phyloP scores from a whole-genome alignment of 2,329 filamentous ascomycete genomes.

The Talaromyces islandicus region DNA sequence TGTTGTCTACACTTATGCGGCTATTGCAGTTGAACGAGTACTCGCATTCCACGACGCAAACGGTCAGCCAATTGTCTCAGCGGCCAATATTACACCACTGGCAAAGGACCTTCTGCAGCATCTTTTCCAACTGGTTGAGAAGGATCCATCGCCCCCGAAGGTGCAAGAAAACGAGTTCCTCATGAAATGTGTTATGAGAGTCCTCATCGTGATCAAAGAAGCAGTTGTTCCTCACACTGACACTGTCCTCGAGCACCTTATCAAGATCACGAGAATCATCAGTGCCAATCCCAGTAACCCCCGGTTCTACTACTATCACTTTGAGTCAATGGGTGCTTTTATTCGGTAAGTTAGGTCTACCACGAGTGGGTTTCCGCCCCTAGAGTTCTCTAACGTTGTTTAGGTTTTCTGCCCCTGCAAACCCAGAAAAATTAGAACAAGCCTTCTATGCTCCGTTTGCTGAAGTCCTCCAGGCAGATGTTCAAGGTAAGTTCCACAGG shows the following conservation, averaged over 20 bases:
- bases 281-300: constrained; percentile 95
- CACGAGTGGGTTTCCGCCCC: background rate
- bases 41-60: constrained; percentile 74
- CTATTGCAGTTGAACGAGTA: constrained; percentile 91
- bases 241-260: constrained; percentile 72
- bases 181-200: constrained; percentile 98
- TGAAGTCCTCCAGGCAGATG: constrained; percentile 70
- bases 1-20: constrained; percentile 95
- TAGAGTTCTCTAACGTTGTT: constrained; percentile 1
- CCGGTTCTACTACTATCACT: constrained; percentile 97
- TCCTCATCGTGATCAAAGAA: constrained; percentile 88
- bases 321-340: constrained; percentile 86
- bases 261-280: constrained; percentile 86
- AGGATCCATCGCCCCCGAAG: constrained; percentile 77
- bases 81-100: constrained; percentile 70
- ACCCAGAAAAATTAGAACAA: constrained; percentile 69
- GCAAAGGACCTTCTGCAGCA: constrained; percentile 83
- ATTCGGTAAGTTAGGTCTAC: constrained; percentile 52
- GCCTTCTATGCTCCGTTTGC: constrained; percentile 80
- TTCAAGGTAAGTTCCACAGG: constrained; percentile 57
- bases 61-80: constrained; percentile 72
- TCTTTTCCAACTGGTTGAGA: constrained; percentile 85
- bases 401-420: constrained; percentile 60
- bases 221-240: constrained; percentile 69
- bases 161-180: constrained; percentile 98